Base-by-base conservation (phyloP, 2,329 filamentous ascomycete species). In the Ciborinia camelliae region DNA sequence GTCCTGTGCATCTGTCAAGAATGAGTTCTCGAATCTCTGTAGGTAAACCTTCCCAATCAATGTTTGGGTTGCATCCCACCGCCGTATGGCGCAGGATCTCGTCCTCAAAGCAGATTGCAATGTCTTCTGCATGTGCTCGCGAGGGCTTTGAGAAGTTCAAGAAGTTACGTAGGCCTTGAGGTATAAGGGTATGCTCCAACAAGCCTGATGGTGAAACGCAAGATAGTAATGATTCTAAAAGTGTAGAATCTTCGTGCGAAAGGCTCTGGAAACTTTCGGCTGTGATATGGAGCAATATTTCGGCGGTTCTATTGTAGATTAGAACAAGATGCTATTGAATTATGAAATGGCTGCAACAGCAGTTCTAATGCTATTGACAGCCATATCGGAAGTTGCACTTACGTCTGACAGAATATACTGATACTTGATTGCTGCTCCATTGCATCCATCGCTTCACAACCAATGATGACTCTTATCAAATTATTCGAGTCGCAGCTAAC, bases 41-140 rank as follows among this genome's bases (percentile, higher is more conserved):
- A 3, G 82, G 80, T 14, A 84, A 72, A 30, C 70, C 73, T 45
- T 84, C 82, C 82, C 82, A 85, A 37, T 82, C 76, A 12, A 76
- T 77, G 62, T 84, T 81, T 63, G 76, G 77, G 48, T 83, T 77
- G 37, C 82, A 77, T 0, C 81, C 81, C 30, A 84, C 72, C 57
- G 80, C 81, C 5, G 82, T 72, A 63, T 80, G 77, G 23, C 77
- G 75, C 18, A 84, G 72, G 1, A 82, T 71, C n/a, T 82, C 67
- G 23, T 60, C 59, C 35, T 70, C 65, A n/a, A 63, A 63, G 10
- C 32, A n/a, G 4, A 9, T 30, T 35, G n/a, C 61, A 43, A 63
- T n/a, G 3, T 4, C 28, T 45, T 63, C 50, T 37, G 61, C 61
- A 26, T 63, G 23, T 20, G 39, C 20, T 43, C 39, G 52, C 5